Evolutionary conservation across 345 rosid genomes (phyloP).

Genomic region (Sisymbrium irio): DNA sequence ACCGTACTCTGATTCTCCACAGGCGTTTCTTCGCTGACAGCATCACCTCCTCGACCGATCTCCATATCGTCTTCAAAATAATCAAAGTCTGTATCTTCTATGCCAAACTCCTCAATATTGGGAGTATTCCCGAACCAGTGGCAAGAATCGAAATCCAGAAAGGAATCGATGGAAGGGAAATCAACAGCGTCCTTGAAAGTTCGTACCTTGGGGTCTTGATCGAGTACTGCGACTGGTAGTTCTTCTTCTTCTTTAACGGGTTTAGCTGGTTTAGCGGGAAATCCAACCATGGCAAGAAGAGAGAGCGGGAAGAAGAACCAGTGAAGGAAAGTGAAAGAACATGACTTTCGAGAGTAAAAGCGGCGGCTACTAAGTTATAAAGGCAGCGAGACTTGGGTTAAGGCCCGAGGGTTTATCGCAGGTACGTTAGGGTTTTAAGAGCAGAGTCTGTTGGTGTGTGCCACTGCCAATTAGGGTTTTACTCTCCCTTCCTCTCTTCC

Average conservation of each 20-base stretch:
- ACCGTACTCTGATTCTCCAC: neutral
- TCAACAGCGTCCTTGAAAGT: conserved; percentile 33
- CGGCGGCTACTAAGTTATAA: conserved; percentile 29
- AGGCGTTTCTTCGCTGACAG: conserved; percentile 12
- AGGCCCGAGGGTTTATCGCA: conserved; percentile 34
- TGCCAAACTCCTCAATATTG: conserved; percentile 19
- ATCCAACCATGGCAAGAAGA: conserved; percentile 50
- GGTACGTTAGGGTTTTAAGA: conserved; percentile 30
- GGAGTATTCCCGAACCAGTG: conserved; percentile 49
- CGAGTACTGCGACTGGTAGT: neutral
- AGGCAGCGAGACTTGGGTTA: conserved; percentile 2
- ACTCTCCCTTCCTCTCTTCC: neutral
- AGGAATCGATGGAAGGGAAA: conserved; percentile 48
- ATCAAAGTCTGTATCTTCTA: conserved; percentile 42
- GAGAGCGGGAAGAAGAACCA: conserved; percentile 1
- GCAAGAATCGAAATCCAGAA: conserved; percentile 61
- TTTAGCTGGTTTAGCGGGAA: conserved; percentile 36
- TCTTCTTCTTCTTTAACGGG: conserved; percentile 37
- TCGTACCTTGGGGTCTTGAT: conserved; percentile 38
- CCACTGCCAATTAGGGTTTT: conserved; percentile 30
- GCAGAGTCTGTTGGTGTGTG: conserved; percentile 15
- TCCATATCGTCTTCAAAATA: conserved; percentile 33
- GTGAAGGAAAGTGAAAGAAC: conserved; percentile 23
- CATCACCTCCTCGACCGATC: conserved; percentile 29
- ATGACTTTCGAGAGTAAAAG: conserved; percentile 22